These are phyloP conservation scores for Arxiozyma bovina DNA, from an alignment of 1,139 yeast genomes.

Conservation along the genomic window DNA sequence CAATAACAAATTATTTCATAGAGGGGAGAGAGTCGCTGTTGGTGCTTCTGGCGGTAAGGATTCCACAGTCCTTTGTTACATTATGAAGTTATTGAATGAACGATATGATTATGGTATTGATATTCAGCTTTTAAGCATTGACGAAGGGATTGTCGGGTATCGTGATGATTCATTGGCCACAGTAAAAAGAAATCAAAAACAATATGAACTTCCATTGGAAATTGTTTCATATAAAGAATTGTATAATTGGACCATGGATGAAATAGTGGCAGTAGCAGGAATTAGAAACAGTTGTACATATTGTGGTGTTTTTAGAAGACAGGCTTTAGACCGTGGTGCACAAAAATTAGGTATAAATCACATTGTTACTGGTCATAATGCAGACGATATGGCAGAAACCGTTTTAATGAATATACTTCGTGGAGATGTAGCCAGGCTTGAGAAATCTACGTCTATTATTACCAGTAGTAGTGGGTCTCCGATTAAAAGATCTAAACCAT, in stretches of 20 bases:
- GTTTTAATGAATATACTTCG: constrained; percentile 87
- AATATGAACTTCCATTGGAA: constrained; percentile 80
- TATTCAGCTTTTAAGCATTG: constrained; percentile 75
- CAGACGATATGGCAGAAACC: constrained; percentile 99
- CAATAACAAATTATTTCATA: constrained; percentile 56
- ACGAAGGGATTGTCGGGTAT: constrained; percentile 96
- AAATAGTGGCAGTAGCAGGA: constrained; percentile 91
- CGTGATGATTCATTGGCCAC: constrained; percentile 96
- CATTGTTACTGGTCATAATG: constrained; percentile 97
- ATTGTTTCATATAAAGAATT: constrained; percentile 84
- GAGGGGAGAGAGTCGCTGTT: constrained; percentile 85
- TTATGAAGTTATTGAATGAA: constrained; percentile 79
- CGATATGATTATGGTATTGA: constrained; percentile 78
- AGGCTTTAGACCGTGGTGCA: constrained; percentile 94
- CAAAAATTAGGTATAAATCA: constrained; percentile 78
- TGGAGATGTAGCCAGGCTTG: constrained; percentile 93
- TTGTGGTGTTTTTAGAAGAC: constrained; percentile 95
- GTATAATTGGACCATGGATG: constrained; percentile 98
- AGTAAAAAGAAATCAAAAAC: constrained; percentile 83
- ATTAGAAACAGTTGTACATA: constrained; percentile 92
- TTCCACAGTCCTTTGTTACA: constrained; percentile 87
- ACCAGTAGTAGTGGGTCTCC: constrained; percentile 77
- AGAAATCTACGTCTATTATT: constrained; percentile 78
- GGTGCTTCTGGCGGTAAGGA: constrained; percentile 99
- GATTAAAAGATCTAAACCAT: constrained; percentile 85